Evolutionary conservation across 202 grass and related monocot genomes (phyloP).

Genomic region (Brachypodium distachyon): DNA sequence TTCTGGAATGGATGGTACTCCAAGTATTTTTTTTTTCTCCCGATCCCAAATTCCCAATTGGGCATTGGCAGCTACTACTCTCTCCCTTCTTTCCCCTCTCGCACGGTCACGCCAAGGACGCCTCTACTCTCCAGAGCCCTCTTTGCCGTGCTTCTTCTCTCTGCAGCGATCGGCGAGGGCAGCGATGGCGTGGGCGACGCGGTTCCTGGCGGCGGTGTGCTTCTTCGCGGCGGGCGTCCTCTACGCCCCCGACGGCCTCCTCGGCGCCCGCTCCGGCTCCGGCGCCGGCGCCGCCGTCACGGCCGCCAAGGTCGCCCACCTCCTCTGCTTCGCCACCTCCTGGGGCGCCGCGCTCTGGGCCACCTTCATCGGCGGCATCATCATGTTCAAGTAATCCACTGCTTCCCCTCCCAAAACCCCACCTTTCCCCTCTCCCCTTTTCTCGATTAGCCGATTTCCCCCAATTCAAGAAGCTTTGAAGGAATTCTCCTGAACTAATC

Average conservation of each 20-base stretch:
- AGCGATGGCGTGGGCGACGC: slow-evolving; percentile 75
- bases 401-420: neutral
- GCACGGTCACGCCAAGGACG: neutral
- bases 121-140: neutral
- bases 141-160: neutral
- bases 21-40: no score
- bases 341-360: slow-evolving; percentile 88
- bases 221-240: slow-evolving; percentile 83
- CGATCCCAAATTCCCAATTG: no score
- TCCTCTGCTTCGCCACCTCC: slow-evolving; percentile 78
- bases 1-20: no score
- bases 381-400: slow-evolving; percentile 86
- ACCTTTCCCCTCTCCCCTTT: neutral
- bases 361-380: slow-evolving; percentile 94
- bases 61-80: no score
- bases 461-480: neutral
- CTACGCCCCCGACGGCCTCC: slow-evolving; percentile 64
- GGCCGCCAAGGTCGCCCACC: slow-evolving; percentile 72
- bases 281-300: slow-evolving; percentile 30
- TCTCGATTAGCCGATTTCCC: neutral
- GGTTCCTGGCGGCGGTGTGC: slow-evolving; percentile 68
- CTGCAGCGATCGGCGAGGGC: neutral
- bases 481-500: neutral
- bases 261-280: slow-evolving; percentile 33
- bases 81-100: no score